Base-by-base conservation (phyloP, 768 basidiomycete genomes). In the Ramaria sp. region DNA sequence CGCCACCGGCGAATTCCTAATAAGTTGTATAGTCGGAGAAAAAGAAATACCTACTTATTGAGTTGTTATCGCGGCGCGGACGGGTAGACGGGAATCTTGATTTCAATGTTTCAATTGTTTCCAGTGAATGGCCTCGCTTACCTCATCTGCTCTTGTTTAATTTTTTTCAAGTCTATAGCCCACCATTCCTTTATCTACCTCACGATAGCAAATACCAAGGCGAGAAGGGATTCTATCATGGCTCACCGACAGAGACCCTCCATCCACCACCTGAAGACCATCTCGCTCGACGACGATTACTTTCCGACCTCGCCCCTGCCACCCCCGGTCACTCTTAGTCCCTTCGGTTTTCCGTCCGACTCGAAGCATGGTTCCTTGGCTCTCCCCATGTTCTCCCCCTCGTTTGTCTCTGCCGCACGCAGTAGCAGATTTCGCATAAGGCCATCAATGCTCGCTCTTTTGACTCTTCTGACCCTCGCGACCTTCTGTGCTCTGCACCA, bases 401-500 rank as follows among this genome's bases (percentile, higher is more conserved):
- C 48, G 2, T 12, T 37, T 15, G 30, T 50, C 32, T 5, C 48
- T 50, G 48, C 48, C 4, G 34, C 34, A n/a, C 34, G 28, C 30
- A 27, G 16, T 22, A 13, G 37, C 22, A 28, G 53, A 10, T 47
- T 55, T 18, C 43, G 53, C n/a, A 45, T 47, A 43, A 25, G 53
- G n/a, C n/a, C 53, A 0, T 55, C 53, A 22, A 32, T 55, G 2
- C 34, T 55, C 28, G 53, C 43, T 30, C 53, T 55, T 36, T 24
- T 55, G n/a, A 32, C 44, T 13, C 34, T 55, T 3, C 53, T 55
- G 16, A 34, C 44, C 24, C 34, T 55, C 13, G 24, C 53, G 5
- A 13, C 20, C 15, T 55, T 55, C 34, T 55, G 53, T 20, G 28
- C 44, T 10, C 44, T 55, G 9, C 53, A 55, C 43, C 53, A 55